phyloP scores from a whole-genome alignment of 306 rosid genomes.

The Corylus americana region DNA sequence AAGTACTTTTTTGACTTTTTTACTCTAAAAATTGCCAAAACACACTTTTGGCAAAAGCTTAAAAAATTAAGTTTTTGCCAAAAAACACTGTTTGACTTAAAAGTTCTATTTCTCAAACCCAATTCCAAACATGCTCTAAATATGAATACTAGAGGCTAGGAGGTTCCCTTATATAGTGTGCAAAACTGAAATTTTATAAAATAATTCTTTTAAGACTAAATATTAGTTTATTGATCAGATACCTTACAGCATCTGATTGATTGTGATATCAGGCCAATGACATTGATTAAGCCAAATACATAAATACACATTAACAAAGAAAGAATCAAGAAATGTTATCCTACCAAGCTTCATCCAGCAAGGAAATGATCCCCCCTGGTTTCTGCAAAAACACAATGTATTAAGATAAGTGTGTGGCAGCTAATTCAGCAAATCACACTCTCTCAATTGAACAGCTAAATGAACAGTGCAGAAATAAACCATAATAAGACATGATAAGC shows the following conservation, averaged over 20 bases:
- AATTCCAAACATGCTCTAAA: neutral
- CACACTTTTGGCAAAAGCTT: too few relatives aligned
- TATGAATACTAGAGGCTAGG: neutral
- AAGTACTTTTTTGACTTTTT: too few relatives aligned
- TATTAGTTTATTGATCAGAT: neutral
- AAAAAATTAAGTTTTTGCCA: too few relatives aligned
- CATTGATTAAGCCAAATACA: constrained; percentile 12
- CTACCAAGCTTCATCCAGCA: constrained; percentile 98
- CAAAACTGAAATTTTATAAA: neutral
- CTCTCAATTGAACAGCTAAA: constrained; percentile 12
- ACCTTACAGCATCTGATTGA: neutral
- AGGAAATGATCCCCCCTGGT: constrained; percentile 86
- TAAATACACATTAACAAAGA: neutral
- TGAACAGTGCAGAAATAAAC: constrained; percentile 20
- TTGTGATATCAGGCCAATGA: neutral
- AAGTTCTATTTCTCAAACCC: too few relatives aligned
- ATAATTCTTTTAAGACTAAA: neutral
- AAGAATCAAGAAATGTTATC: constrained; percentile 34
- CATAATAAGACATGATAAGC: constrained; percentile 11
- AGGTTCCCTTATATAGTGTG: neutral
- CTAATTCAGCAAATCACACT: constrained; percentile 23
- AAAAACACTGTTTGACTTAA: too few relatives aligned
- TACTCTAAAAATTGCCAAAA: too few relatives aligned
- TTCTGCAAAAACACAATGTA: constrained; percentile 54
- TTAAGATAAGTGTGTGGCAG: constrained; percentile 11